These are phyloP conservation scores for Quercus dentata DNA, from an alignment of 306 rosid genomes.

Conservation along the genomic window DNA sequence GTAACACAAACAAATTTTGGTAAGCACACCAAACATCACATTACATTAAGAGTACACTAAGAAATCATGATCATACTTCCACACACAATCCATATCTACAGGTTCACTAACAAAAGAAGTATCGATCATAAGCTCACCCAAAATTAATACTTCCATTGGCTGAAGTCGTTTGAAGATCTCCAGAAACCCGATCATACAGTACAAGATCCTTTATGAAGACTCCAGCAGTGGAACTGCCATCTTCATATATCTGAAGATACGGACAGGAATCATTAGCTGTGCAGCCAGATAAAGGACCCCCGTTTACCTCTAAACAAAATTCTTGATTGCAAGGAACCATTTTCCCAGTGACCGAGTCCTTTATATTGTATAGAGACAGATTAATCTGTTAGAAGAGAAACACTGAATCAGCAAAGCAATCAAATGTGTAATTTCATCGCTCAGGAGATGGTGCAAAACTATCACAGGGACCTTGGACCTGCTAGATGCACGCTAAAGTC, in stretches of 20 bases:
- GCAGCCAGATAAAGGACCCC: slow-evolving; percentile 75
- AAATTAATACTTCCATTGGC: slow-evolving; percentile 86
- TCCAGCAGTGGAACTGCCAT: slow-evolving; percentile 97
- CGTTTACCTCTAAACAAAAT: slow-evolving; percentile 75
- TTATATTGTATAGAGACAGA: slow-evolving; percentile 67
- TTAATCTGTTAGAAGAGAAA: slow-evolving; percentile 49
- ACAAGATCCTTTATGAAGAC: slow-evolving; percentile 73
- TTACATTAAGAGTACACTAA: neutral
- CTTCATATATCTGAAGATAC: slow-evolving; percentile 89
- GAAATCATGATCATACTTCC: neutral
- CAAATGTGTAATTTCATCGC: neutral
- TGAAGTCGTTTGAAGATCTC: slow-evolving; percentile 78
- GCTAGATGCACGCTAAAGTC: too few species aligned
- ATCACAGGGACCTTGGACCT: too few species aligned
- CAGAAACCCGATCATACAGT: slow-evolving; percentile 75
- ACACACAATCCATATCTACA: neutral
- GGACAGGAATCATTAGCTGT: slow-evolving; percentile 66
- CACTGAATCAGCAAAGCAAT: neutral
- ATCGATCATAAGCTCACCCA: slow-evolving; percentile 52
- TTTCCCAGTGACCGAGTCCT: slow-evolving; percentile 69
- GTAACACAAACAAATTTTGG: neutral
- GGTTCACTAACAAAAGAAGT: neutral
- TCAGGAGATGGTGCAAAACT: too few species aligned
- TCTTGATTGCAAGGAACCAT: slow-evolving; percentile 66
- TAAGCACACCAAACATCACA: neutral